Base-by-base conservation (phyloP, 2,329 filamentous ascomycete genomes). In the Stemphylium lycopersici region DNA sequence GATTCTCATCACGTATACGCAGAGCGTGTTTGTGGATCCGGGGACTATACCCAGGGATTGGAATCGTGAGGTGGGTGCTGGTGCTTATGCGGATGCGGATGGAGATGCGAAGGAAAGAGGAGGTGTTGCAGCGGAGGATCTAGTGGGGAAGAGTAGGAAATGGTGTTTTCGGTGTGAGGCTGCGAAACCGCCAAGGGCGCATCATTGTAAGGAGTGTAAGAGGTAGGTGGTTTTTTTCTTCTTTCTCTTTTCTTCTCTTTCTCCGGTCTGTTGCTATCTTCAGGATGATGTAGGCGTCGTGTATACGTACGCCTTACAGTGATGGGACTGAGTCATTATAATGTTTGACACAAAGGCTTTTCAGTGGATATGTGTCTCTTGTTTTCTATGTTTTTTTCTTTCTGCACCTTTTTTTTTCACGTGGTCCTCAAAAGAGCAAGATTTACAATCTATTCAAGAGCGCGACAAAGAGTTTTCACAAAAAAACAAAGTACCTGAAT, bases 131-230 rank as follows among this genome's bases (percentile, higher is more conserved):
- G 20, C n/a, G 31, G 39, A 37, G 42, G 49, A 31, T 13, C 41
- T 48, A 12, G 44, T 58, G 13, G 48, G 49, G n/a, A 63, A 75
- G 55, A 73, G 61, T 37, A 66, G 76, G 54, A 77, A 80, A 55
- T 93, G 89, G 89, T 96, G 91, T 77, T 84, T 83, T 61, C 91
- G 90, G 73, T 96, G 91, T 74, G 78, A 84, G 42, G 83, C 84
- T 31, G 85, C 85, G 11, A 95, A 95, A 69, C 90, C 91, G 1
- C 86, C 88, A 0, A 81, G 91, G 60, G 85, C 90, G 1, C 91
- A 95, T 79, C 91, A 96, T 79, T 96, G 91, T 77, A 87, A 87
- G 59, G 84, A 84, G 63, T 96, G 90, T 77, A 80, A 80, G 60
- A 85, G 87, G 85, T 72, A 64, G 18, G 34, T 11, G 10, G 26